Base-by-base conservation (phyloP, 306 rosid species). In the Quercus wislizeni region DNA sequence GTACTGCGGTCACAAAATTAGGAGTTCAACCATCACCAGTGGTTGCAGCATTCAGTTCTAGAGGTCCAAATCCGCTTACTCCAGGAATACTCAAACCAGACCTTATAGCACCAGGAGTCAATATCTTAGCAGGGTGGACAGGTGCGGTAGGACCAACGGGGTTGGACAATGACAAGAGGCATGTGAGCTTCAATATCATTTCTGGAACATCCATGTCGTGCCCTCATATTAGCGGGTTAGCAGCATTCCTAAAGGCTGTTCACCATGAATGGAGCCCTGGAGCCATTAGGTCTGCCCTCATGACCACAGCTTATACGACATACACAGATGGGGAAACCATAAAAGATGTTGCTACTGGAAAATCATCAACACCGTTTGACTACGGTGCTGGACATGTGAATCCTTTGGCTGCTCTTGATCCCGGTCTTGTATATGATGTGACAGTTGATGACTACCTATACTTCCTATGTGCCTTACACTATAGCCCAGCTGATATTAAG, bases 201-300 rank as follows among this genome's bases (percentile, higher is more conserved):
- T 91, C 98, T 0, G 99, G 99, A 12, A 95, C 99, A 69, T 95
- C 99, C 76, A 95, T 95, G 99, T 91, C 99, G 6, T 95, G 99
- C 82, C 99, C 99, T 5, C 99, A 95, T 68, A 87, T 95, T 17
- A 90, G 97, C 79, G 99, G 99, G 3, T 75, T 95, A 49, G 95
- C 92, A 6, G 96, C 98, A 56, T 85, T 92, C 57, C 51, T 95
- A 57, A 95, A 90, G 80, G 96, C 89, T 14, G 89, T 86, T 75
- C 94, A 90, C 78, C 91, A 87, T 3, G 96, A 90, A 41, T 95
- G 99, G 99, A 92, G 93, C 78, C 97, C 99, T 35, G 97, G 97
- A 14, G 92, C 91, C 52, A 90, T 95, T 76, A 89, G 74, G 84
- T 95, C 99, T 14, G 99, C 99, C 30, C 91, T 95, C 80, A 91